Percentiles rank a stretch among this genome's conserved stretches.
These are phyloP conservation scores for Circinella umbellata DNA, from an alignment of 371 early-diverging fungal species.

Conservation along the genomic window DNA sequence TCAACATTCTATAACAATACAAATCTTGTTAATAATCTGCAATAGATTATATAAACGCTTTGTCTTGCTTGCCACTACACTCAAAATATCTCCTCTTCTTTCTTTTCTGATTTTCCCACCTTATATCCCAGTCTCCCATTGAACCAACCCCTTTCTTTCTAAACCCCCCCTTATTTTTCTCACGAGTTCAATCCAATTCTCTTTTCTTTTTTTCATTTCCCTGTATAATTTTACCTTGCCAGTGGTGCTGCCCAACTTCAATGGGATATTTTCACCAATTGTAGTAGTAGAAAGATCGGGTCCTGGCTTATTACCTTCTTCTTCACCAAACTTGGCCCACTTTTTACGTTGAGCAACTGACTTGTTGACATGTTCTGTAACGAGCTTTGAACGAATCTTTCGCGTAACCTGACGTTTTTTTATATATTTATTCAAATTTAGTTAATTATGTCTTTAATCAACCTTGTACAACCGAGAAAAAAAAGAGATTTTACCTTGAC, in stretches of 20 bases:
- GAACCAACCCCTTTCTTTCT: too few species aligned
- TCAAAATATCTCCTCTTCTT: not conserved
- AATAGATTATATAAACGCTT: too few species aligned
- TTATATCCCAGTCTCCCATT: not conserved
- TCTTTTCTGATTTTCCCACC: not conserved
- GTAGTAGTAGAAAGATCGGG: conserved; percentile 91
- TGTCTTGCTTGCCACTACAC: not conserved
- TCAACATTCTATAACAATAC: conserved; percentile 27
- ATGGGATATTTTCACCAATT: conserved; percentile 86
- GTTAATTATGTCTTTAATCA: too few species aligned
- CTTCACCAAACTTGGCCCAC: conserved; percentile 86
- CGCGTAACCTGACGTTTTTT: conserved; percentile 66
- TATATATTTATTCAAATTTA: too few species aligned
- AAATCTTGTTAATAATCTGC: not conserved
- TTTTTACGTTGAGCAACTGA: conserved; percentile 90
- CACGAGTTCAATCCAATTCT: conserved; percentile 9
- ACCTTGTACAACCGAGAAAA: too few species aligned
- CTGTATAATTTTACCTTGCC: conserved; percentile 38
- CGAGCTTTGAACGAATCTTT: conserved; percentile 78
- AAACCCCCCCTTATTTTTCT: not conserved
- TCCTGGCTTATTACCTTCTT: conserved; percentile 74
- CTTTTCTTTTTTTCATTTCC: not conserved
- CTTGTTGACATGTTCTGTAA: conserved; percentile 85
- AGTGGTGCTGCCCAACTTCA: conserved; percentile 79
- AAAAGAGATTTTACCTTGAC: conserved; percentile 66